Evolutionary conservation across 2,329 filamentous ascomycete genomes (phyloP).

Genomic region (Pseudogymnoascus sp.): DNA sequence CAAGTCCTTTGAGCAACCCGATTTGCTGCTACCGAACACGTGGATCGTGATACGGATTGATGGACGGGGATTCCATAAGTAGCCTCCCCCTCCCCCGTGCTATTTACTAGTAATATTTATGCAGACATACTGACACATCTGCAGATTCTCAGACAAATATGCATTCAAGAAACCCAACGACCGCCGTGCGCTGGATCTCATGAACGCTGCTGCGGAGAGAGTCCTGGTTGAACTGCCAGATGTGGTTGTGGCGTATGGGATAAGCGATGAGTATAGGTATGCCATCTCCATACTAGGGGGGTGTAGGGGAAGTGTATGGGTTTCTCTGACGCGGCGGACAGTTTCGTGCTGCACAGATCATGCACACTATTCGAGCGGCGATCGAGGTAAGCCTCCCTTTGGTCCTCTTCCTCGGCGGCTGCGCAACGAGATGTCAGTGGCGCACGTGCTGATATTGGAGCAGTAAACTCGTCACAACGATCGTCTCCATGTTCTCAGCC

Average conservation of each 20-base stretch:
- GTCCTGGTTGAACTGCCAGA: slow-evolving; percentile 80
- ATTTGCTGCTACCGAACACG: slow-evolving; percentile 75
- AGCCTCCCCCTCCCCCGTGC: neutral
- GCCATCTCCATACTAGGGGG: neutral
- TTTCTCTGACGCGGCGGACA: slow-evolving; percentile 30
- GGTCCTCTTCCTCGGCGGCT: neutral
- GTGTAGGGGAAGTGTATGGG: neutral
- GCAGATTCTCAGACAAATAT: slow-evolving; percentile 73
- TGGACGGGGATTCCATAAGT: slow-evolving; percentile 93
- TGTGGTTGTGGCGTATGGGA: slow-evolving; percentile 79
- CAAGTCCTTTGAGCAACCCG: slow-evolving; percentile 75
- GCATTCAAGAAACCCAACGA: slow-evolving; percentile 90
- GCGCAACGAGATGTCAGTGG: neutral
- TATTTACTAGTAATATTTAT: neutral
- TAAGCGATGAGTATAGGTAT: slow-evolving; percentile 88
- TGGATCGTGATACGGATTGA: slow-evolving; percentile 95
- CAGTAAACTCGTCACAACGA: slow-evolving; percentile 83
- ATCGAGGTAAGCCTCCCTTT: slow-evolving; percentile 48
- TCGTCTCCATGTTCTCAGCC: slow-evolving; percentile 88
- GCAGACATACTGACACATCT: slow-evolving; percentile 8
- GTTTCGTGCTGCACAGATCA: slow-evolving; percentile 81
- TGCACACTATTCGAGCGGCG: slow-evolving; percentile 79
- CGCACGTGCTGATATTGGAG: slow-evolving; percentile 10
- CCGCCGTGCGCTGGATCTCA: slow-evolving; percentile 73
- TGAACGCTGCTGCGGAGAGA: slow-evolving; percentile 85